Base-by-base conservation (phyloP, 2,329 filamentous ascomycete genomes). In the Cladophialophora chaetospira region DNA sequence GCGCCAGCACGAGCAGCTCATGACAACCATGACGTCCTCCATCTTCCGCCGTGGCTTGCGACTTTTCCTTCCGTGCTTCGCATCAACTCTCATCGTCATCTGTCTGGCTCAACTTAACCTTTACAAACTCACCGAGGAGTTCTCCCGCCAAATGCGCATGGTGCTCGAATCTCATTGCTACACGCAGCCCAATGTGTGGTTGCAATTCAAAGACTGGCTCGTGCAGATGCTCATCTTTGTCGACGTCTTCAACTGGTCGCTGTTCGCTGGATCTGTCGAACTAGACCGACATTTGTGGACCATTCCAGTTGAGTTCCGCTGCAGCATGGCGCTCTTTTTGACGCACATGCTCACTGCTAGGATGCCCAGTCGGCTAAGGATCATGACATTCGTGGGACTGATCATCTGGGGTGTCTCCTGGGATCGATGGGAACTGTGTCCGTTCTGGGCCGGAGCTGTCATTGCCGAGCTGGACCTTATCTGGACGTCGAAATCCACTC, bases 201-300 rank as follows among this genome's bases (percentile, higher is more conserved):
- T 49, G 19, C 63, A 65, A 15, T 50, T 63, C 29, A 51, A 28
- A 13, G 61, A 63, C 45, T 65, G 56, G 55, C 35, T 63, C 38
- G 53, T 61, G 6, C 56, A 63, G 44, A 61, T 65, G 40, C 55
- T 60, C 38, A 60, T 61, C 31, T 63, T 64, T 35, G 55, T 64
- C 40, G 57, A 64, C 35, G 58, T 63, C 17, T 64, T 64, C 42
- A 58, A 64, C 38, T 64, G 62, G 62, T 60, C 56, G 13, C 31
- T 64, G 19, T 63, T 59, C 29, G 54, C 60, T 3, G 63, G 63
- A 4, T 61, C 63, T 4, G 55, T 58, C n/a, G 61, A 63, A 44
- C 53, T 65, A 17, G 63, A 76, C 43, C 73, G 73, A 9, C 75
- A 78, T 53, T 68, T 77, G 1, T 78, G 75, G 75, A 77, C 75